Evolutionary conservation across 2,329 filamentous ascomycete genomes (phyloP).

Genomic region (Ploettnerulaceae sp.): DNA sequence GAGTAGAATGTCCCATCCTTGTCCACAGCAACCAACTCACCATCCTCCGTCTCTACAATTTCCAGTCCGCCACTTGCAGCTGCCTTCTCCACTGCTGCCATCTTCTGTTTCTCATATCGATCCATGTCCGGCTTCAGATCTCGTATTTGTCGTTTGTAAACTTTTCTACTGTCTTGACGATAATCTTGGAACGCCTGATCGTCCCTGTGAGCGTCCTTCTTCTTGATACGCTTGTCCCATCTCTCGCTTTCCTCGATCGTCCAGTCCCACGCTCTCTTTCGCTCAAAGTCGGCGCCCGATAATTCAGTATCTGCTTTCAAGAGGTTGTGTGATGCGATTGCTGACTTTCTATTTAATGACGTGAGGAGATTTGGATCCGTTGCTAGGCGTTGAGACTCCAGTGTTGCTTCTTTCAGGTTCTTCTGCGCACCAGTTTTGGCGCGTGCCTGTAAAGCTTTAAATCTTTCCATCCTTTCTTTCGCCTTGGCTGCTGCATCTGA

Average conservation of each 20-base stretch:
- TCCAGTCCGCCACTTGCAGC: slow-evolving; percentile 81
- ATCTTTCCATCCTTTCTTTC: slow-evolving; percentile 70
- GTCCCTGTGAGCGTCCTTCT: slow-evolving; percentile 76
- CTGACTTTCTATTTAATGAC: slow-evolving; percentile 77
- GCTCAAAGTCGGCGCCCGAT: slow-evolving; percentile 86
- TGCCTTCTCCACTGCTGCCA: slow-evolving; percentile 76
- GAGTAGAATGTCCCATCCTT: slow-evolving; percentile 87
- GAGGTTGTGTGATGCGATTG: slow-evolving; percentile 85
- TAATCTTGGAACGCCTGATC: slow-evolving; percentile 90
- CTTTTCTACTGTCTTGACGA: slow-evolving; percentile 78
- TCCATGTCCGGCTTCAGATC: slow-evolving; percentile 74
- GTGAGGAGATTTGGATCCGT: slow-evolving; percentile 73
- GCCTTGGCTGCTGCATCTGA: slow-evolving; percentile 42
- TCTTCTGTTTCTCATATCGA: slow-evolving; percentile 81
- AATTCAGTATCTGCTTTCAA: slow-evolving; percentile 88
- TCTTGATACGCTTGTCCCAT: slow-evolving; percentile 88
- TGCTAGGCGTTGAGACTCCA: slow-evolving; percentile 73
- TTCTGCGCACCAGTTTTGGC: slow-evolving; percentile 65
- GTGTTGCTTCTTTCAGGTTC: slow-evolving; percentile 79
- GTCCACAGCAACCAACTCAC: slow-evolving; percentile 91
- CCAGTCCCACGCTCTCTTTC: slow-evolving; percentile 98
- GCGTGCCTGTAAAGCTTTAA: slow-evolving; percentile 81
- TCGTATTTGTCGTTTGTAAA: slow-evolving; percentile 86
- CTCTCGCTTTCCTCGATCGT: slow-evolving; percentile 89
- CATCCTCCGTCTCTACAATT: slow-evolving; percentile 91